Conservation (phyloP, 768 basidiomycete species). For the Mycena epipterygia region DNA sequence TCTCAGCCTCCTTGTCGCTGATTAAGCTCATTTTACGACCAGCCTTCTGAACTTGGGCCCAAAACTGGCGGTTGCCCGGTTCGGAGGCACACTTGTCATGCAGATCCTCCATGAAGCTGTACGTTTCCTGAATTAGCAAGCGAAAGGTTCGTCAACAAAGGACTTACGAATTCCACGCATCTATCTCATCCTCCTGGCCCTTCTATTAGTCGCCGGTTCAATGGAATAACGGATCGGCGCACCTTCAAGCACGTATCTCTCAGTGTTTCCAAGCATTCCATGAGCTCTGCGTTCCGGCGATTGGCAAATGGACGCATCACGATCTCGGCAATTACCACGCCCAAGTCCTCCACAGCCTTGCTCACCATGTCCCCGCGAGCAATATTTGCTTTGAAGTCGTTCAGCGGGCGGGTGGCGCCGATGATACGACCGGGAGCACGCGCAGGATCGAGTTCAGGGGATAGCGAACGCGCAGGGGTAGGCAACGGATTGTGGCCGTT, state of each 20-base stretch:
- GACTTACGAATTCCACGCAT: slow-evolving; percentile 82
- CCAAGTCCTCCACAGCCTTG: slow-evolving; percentile 89
- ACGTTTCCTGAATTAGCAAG: slow-evolving; percentile 11
- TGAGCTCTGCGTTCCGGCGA: slow-evolving; percentile 75
- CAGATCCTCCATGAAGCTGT: slow-evolving; percentile 73
- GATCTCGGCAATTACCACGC: slow-evolving; percentile 77
- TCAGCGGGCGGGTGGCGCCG: slow-evolving; percentile 78
- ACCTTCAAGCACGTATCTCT: slow-evolving; percentile 78
- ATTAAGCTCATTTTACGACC: slow-evolving; percentile 75
- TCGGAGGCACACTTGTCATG: slow-evolving; percentile 66
- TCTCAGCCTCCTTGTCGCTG: slow-evolving; percentile 70
- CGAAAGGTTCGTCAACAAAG: slow-evolving; percentile 1
- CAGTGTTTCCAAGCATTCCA: slow-evolving; percentile 79
- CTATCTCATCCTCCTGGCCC: slow-evolving; percentile 84
- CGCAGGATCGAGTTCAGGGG: slow-evolving; percentile 60
- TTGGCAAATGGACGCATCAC: slow-evolving; percentile 78
- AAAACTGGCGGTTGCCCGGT: slow-evolving; percentile 78
- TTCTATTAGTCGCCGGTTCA: not conserved
- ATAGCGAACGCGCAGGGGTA: slow-evolving; percentile 68
- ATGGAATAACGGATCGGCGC: slow-evolving; percentile 34
- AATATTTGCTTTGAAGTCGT: slow-evolving; percentile 82
- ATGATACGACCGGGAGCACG: slow-evolving; percentile 82
- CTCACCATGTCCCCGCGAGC: slow-evolving; percentile 83
- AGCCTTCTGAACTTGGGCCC: slow-evolving; percentile 65
- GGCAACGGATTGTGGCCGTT: slow-evolving; percentile 51